These are phyloP conservation scores for Populus pruinosa DNA, from an alignment of 345 rosid genomes.

Conservation along the genomic window DNA sequence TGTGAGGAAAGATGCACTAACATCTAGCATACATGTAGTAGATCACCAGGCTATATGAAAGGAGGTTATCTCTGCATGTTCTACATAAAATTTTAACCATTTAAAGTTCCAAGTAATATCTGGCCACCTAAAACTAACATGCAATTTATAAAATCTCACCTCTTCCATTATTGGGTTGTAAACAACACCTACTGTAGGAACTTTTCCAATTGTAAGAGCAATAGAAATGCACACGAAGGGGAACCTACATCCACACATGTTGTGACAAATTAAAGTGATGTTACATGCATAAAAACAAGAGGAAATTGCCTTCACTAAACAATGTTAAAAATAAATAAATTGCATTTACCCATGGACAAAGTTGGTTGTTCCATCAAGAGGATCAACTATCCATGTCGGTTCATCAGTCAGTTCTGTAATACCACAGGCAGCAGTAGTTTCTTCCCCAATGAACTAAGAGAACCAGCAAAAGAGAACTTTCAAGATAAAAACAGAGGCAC, in stretches of 20 bases:
- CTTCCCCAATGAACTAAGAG: conserved; percentile 88
- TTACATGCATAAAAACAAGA: neutral
- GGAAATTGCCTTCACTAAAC: conserved; percentile 10
- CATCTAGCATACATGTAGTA: neutral
- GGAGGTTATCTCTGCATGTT: neutral
- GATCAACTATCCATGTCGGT: conserved; percentile 98
- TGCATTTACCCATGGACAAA: conserved; percentile 83
- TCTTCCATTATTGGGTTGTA: conserved; percentile 90
- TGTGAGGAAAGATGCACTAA: neutral
- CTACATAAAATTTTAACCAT: neutral
- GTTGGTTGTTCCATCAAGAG: conserved; percentile 97
- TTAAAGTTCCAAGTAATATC: neutral
- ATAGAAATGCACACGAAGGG: conserved; percentile 90
- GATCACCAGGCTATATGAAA: neutral
- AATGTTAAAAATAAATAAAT: neutral
- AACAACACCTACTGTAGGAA: conserved; percentile 85
- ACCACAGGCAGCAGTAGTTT: conserved; percentile 87
- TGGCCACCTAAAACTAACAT: neutral
- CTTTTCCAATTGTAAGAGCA: conserved; percentile 83
- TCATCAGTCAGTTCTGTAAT: conserved; percentile 74
- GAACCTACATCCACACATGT: conserved; percentile 43
- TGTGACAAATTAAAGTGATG: conserved; percentile 1
- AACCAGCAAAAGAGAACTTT: conserved; percentile 6
- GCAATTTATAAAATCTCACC: conserved; percentile 41
- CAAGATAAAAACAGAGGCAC: neutral